phyloP scores from a whole-genome alignment of 2,329 filamentous ascomycete genomes.

The Aspergillus vadensis region DNA sequence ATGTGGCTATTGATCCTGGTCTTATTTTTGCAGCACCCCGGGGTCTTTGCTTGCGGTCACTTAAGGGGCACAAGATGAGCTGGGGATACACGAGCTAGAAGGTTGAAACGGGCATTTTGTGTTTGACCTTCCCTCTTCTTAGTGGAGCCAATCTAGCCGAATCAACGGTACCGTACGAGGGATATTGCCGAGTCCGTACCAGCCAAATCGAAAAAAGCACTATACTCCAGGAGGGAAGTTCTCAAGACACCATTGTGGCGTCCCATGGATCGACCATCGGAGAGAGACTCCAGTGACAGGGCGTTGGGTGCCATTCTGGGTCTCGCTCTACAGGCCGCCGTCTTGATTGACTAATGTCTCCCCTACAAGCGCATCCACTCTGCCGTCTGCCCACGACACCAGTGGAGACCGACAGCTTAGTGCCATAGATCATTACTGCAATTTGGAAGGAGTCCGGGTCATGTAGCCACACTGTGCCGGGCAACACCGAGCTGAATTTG shows the following conservation, averaged over 20 bases:
- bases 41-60: background rate
- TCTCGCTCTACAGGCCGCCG: background rate
- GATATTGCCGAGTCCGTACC: background rate
- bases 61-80: background rate
- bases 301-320: conserved; percentile 8
- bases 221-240: conserved; percentile 17
- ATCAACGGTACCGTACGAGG: background rate
- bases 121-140: background rate
- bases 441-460: conserved; percentile 3
- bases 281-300: conserved; percentile 6
- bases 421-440: conserved; percentile 11
- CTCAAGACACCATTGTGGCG: conserved; percentile 12
- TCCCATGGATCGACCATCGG: conserved; percentile 15
- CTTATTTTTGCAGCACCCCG: background rate
- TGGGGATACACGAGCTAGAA: background rate
- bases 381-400: conserved; percentile 9
- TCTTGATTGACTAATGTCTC: conserved; percentile 6
- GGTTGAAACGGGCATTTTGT: background rate
- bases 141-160: conserved; percentile 6
- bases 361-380: conserved; percentile 2
- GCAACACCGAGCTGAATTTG: conserved; percentile 1
- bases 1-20: conserved; percentile 1
- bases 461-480: background rate
- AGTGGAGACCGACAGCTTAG: conserved; percentile 8
- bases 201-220: background rate